A percentile compares a stretch with the other conserved stretches of the same genome.
Evolutionary conservation across 2,329 filamentous ascomycete species (phyloP).

Genomic region (Alternaria ventricosa): DNA sequence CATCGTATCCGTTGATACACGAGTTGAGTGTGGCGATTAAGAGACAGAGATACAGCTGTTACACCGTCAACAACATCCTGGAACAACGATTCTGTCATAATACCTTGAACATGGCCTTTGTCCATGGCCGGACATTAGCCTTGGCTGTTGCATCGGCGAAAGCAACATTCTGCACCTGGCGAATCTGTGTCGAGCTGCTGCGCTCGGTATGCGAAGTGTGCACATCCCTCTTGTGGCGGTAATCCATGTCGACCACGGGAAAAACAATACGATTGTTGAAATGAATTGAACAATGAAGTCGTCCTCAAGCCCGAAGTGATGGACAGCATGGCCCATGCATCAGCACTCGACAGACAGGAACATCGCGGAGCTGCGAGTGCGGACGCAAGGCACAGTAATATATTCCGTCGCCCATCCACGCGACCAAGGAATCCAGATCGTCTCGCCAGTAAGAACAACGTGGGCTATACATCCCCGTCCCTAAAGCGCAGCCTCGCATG

Average conservation of each 20-base stretch:
- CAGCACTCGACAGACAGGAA: slow-evolving; percentile 3
- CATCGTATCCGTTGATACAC: slow-evolving; percentile 58
- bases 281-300: slow-evolving; percentile 2
- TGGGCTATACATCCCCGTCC: not conserved
- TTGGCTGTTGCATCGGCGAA: slow-evolving; percentile 56
- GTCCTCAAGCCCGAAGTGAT: slow-evolving; percentile 4
- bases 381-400: slow-evolving; percentile 10
- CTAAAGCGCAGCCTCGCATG: slow-evolving; percentile 7
- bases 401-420: slow-evolving; percentile 11
- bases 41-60: slow-evolving; percentile 51
- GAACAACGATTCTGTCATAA: not conserved
- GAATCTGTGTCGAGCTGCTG: slow-evolving; percentile 31
- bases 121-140: slow-evolving; percentile 51
- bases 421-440: slow-evolving; percentile 3
- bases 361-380: not conserved
- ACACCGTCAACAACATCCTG: not conserved
- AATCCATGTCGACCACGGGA: slow-evolving; percentile 13
- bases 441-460: slow-evolving; percentile 1
- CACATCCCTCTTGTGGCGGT: slow-evolving; percentile 17
- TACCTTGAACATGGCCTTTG: slow-evolving; percentile 55
- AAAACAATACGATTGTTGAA: not conserved
- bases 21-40: slow-evolving; percentile 54
- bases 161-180: slow-evolving; percentile 52
- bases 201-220: slow-evolving; percentile 25
- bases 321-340: slow-evolving; percentile 3